Conservation (phyloP, 2,329 filamentous ascomycete species). For the Penicillium sp. region DNA sequence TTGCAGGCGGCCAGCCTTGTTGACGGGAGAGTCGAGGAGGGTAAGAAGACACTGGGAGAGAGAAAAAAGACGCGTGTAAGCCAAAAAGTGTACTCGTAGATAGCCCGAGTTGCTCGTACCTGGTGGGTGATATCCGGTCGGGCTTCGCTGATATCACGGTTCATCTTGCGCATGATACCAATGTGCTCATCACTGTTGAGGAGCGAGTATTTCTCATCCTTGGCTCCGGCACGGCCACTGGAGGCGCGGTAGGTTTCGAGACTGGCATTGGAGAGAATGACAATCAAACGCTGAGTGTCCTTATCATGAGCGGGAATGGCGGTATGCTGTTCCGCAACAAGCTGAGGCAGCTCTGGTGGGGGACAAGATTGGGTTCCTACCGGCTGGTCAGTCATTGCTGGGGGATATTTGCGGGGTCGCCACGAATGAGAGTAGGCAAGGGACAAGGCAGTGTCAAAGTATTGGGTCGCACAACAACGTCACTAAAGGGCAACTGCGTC, state of each 20-base stretch:
- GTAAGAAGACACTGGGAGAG: conserved; percentile 82
- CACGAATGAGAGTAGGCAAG: not conserved
- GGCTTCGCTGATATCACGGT: conserved; percentile 95
- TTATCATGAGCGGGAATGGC: conserved; percentile 86
- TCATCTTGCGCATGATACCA: conserved; percentile 99
- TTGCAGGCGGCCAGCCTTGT: conserved; percentile 95
- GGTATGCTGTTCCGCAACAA: conserved; percentile 88
- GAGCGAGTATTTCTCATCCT: conserved; percentile 92
- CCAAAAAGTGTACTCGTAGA: not conserved
- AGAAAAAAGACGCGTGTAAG: not conserved
- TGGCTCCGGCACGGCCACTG: conserved; percentile 63
- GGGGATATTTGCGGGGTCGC: not conserved
- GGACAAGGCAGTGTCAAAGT: not conserved
- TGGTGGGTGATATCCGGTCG: conserved; percentile 98
- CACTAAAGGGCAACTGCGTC: not conserved
- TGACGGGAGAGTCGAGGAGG: conserved; percentile 94
- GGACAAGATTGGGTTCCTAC: conserved; percentile 92
- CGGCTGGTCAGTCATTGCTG: conserved; percentile 29
- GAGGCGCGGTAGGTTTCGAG: conserved; percentile 96
- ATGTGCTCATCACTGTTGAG: conserved; percentile 99
- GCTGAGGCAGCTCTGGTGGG: conserved; percentile 82
- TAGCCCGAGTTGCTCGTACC: conserved; percentile 56
- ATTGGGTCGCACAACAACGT: not conserved
- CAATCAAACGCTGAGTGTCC: conserved; percentile 86
- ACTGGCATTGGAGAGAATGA: conserved; percentile 94